Evolutionary conservation across 148 eudicot species (phyloP), one percentile per base, ranked within the genome.

Genomic region (Amaranthus cruentus): DNA sequence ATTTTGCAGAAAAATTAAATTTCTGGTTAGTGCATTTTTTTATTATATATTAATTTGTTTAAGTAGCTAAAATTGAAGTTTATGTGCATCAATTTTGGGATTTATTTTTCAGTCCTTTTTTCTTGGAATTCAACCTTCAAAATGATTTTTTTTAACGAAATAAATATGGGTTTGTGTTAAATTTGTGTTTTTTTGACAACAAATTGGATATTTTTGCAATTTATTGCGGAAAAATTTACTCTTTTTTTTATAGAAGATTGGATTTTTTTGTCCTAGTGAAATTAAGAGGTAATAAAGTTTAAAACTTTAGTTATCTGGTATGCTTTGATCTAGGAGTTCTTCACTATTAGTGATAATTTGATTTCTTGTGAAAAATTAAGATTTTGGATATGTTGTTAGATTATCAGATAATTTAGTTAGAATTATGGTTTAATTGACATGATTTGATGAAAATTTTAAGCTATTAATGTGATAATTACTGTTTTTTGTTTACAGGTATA

Each of bases 261-360:
- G 9, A 68, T 73, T 18, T 18, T 28, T 28, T 78, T 61, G 43
- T 78, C 49, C 44, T 73, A n/a, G 21, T 54, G 48, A 47, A 47
- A 28, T 28, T 28, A 0, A 28, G 38, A 28, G 38, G 38, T 77
- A 50, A 28, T 73, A 8, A 8, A 38, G 7, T 77, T 57, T 69
- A 4, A 8, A 61, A 12, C 4, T 28, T 52, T 60, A 14, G 11
- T 71, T 7, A 15, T 18, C 5, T 66, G 66, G 6, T 73, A 68
- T 53, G 71, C 15, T 73, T 69, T 78, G 81, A 73, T 78, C 70
- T 69, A 61, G 7, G 55, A 70, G 60, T 76, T 18, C 5, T 11
- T 49, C 54, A 21, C 38, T 28, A 28, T 28, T 2, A 28, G 63
- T 14, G 18, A 61, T 73, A 42, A 55, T 43, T 62, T 69, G 71